Percentiles rank a stretch among this genome's conserved stretches.
These are phyloP conservation scores for Panicum miliaceum DNA, from an alignment of 176 grass and related monocot genomes.

Conservation along the genomic window DNA sequence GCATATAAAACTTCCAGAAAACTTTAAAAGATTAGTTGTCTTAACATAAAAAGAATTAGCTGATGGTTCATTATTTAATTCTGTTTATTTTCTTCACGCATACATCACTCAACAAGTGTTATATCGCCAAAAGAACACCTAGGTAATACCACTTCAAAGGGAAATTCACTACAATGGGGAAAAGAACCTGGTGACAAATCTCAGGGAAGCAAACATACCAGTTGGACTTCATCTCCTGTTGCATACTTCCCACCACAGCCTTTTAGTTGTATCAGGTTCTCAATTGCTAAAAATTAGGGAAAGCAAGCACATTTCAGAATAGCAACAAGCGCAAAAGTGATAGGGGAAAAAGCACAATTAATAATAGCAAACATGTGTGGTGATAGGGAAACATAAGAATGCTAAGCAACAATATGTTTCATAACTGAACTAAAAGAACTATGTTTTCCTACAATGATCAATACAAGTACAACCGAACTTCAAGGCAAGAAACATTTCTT, in stretches of 20 bases:
- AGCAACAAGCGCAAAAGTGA: neutral
- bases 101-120: neutral
- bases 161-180: neutral
- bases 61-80: neutral
- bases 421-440: slow-evolving; percentile 17
- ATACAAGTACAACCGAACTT: neutral
- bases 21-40: neutral
- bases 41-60: neutral
- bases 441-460: neutral
- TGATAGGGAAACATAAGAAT: neutral
- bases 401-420: neutral
- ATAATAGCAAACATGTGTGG: no score
- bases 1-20: neutral
- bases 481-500: neutral
- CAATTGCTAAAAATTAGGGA: slow-evolving; percentile 56
- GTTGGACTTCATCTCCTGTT: slow-evolving; percentile 74
- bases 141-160: neutral
- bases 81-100: neutral
- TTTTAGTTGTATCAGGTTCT: slow-evolving; percentile 62
- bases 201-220: slow-evolving; percentile 51
- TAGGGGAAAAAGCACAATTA: neutral
- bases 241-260: slow-evolving; percentile 68
- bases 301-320: slow-evolving; percentile 18
- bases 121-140: neutral
- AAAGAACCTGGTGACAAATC: neutral